Base-by-base conservation (phyloP, 2,329 filamentous ascomycete species). In the Fusarium subtropicale region DNA sequence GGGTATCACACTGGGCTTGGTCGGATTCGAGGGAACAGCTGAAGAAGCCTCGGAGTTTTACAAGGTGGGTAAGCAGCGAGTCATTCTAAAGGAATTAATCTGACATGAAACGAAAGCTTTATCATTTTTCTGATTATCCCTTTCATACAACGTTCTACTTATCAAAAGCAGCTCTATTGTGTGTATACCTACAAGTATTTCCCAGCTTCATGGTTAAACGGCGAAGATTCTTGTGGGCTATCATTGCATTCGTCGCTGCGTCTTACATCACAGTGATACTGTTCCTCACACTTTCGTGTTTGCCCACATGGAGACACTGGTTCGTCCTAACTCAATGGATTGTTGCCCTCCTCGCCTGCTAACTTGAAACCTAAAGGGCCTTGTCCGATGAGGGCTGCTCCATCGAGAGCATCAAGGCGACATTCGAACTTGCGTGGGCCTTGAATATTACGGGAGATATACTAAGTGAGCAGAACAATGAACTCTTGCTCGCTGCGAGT, bases 181-280 rank as follows among this genome's bases (percentile, higher is more conserved):
- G 47, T 3, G 48, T 69, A 1, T 69, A 70, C 24, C 30, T 62
- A 7, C 56, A 69, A 15, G 47, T 69, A 1, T 66, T 69, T 13
- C 56, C 65, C 0, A 15, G 5, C 2, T 70, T 69, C 5, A 66
- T 70, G 67, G 50, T 59, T 3, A 70, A 55, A 18, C 24, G 62
- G 9, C 38, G 67, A 20, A 31, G 54, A 2, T 59, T 66, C 13
- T 30, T 70, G n/a, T 69, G 66, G 62, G 47, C 18, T 0, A 56
- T 56, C 1, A 64, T 70, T 10, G 11, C 20, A 5, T 69, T 64
- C 5, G 53, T 56, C 6, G 28, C 36, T 3, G 6, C 48, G 4
- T n/a, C 24, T 4, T 69, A 36, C 7, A 20, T 38, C 1, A 4
- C 31, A 5, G 60, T 54, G 2, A 60, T 60, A 1, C 4, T 59